Evolutionary conservation across 139 green algal genomes (phyloP), one percentile per base, ranked within the genome.

Genomic region (Nannochloris sp.): DNA sequence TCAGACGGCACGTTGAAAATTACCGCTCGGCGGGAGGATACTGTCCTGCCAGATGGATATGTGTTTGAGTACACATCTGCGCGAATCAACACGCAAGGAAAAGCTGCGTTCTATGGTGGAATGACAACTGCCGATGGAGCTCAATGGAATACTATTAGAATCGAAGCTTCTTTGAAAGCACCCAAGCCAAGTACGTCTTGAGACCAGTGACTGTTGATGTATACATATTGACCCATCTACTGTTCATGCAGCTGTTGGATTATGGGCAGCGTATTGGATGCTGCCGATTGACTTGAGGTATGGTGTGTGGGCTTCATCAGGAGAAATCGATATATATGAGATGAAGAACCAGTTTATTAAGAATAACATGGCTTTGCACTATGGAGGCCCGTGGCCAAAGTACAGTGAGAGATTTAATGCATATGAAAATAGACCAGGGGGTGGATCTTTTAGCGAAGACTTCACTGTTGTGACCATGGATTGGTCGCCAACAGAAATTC

Each of bases 1-100:
- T 63, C 82, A 20, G 64, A 79, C 9, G 73, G 79, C 13, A 53
- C 72, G 33, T 65, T 89, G 65, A 78, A 87, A 30, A 70, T 79
- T 20, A 78, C 74, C 16, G 73, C 78, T 25, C 80, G 50, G 66
- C 79, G 75, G 26, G 45, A 58, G 29, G 40, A 33, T 53, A 68
- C 59, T 20, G 14, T 56, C 14, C 25, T 65, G 9, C 44, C 25
- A 13, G 43, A 73, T 65, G 33, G 58, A 2, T 33, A 72, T 26
- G 58, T 55, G 26, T 49, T 62, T 31, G 49, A 26, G 2, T 79
- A 67, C 37, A 72, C 60, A 20, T 51, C 45, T 11, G 69, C 20
- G 12, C 49, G 69, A 23, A 66, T 76, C 45, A 76, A 71, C 53
- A 68, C 56, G n/a, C 50, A 70, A 40, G 29, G 44, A 12, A 56